Percentiles rank a stretch among this genome's conserved stretches.
Conservation (phyloP, 2,329 filamentous ascomycete genomes). For the Calonectria hongkongensis region DNA sequence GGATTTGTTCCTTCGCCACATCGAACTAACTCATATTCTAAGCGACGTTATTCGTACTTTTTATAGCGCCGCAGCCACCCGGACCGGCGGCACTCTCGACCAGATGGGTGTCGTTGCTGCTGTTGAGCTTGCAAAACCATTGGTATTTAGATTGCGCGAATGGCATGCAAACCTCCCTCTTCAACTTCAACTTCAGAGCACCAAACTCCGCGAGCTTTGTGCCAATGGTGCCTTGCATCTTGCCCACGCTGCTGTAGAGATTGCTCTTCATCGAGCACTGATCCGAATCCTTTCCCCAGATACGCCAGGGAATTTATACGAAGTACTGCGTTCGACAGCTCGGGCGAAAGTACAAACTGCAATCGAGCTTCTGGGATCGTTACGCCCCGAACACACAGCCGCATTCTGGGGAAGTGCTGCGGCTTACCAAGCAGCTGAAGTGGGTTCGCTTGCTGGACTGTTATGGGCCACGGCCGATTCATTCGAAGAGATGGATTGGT, state of each 20-base stretch:
- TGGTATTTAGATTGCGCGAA: conserved; percentile 58
- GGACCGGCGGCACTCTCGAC: conserved; percentile 55
- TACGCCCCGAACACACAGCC: conserved; percentile 67
- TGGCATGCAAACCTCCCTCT: conserved; percentile 69
- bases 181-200: conserved; percentile 66
- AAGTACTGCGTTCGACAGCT: conserved; percentile 61
- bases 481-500: conserved; percentile 62
- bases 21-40: conserved; percentile 70
- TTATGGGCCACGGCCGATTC: conserved; percentile 63
- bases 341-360: conserved; percentile 62
- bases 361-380: conserved; percentile 62
- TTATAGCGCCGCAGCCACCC: conserved; percentile 63
- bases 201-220: conserved; percentile 63
- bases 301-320: conserved; percentile 55
- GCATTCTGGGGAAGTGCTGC: conserved; percentile 68
- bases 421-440: conserved; percentile 64
- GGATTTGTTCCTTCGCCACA: conserved; percentile 70
- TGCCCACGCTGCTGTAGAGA: conserved; percentile 71
- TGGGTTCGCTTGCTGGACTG: conserved; percentile 64
- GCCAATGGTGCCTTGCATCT: conserved; percentile 68
- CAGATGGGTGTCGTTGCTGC: conserved; percentile 58
- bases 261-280: conserved; percentile 70
- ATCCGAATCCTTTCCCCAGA: conserved; percentile 64
- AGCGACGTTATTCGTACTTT: conserved; percentile 70
- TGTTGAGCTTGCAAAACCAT: conserved; percentile 58